Base-by-base conservation (phyloP, 2,329 filamentous ascomycete genomes). In the Diaporthe citriasiana region DNA sequence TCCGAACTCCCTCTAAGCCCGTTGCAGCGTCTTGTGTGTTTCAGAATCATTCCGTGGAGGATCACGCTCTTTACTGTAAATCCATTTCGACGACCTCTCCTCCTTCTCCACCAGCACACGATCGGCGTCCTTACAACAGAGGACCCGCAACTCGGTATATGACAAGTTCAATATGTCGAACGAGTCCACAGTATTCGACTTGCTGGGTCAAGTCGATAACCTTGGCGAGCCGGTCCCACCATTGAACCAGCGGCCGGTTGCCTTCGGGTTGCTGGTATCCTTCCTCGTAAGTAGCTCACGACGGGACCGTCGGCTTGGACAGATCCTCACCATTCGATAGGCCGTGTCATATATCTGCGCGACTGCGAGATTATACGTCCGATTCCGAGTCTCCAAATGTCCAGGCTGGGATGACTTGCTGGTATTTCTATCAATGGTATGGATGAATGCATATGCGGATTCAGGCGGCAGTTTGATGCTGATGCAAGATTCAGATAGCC, bases 191-290 rank as follows among this genome's bases (percentile, higher is more conserved):
- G 60, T 77, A 30, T 42, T 73, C 25, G 75, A 75, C 22, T 50
- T 75, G 70, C 51, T 77, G 65, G 77, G 77, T 47, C 73, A 73
- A 69, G 60, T 74, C 75, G 76, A 78, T 72, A 77, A 78, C 66
- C 74, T 77, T 53, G 33, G 51, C 25, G 76, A 77, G 33, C 74
- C 76, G 35, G 45, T 53, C 19, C 76, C 76, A 15, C 17, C 51
- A 4, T 51, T 77, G 56, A 77, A 77, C 40, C 50, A 59, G 55
- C 68, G 71, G 47, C 15, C 74, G 19, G 70, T 73, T 8, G 76
- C 72, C 9, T 73, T 76, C 25, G 76, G 73, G 2, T 59, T 68
- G 13, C 47, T 68, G 5, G 53, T 68, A 68, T 53, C 63, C 22
- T 68, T 68, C 30, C 63, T 68, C 10, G 63, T 68, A 68, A 68